These are phyloP conservation scores for Corymbia maculata DNA, from an alignment of 345 rosid species.

Conservation along the genomic window DNA sequence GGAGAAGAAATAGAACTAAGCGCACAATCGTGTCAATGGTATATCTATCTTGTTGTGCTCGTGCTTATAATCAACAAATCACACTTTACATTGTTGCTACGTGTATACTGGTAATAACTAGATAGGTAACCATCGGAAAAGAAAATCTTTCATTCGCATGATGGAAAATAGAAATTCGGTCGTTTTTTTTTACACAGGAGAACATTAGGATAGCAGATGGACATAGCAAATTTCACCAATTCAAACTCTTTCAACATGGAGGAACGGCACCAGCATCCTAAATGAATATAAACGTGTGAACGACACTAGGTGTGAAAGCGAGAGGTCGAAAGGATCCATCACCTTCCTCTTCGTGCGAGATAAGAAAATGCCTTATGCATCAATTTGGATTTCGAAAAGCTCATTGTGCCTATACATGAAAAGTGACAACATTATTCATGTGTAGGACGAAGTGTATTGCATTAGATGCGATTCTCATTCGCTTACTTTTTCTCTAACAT, in stretches of 20 bases:
- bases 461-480: not conserved
- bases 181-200: not conserved
- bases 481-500: not conserved
- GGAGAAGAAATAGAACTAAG: not conserved
- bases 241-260: not conserved
- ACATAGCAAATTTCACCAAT: not conserved
- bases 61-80: too few relatives aligned
- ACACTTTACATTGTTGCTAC: too few relatives aligned
- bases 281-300: not conserved
- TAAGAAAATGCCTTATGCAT: not conserved
- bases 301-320: not conserved
- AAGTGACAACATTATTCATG: not conserved
- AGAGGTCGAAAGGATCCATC: not conserved
- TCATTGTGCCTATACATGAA: not conserved
- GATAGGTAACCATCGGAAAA: too few relatives aligned
- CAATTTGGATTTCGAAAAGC: not conserved
- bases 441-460: not conserved
- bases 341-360: not conserved
- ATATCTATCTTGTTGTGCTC: too few relatives aligned
- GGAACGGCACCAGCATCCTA: not conserved
- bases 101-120: too few relatives aligned
- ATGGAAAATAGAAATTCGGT: not conserved
- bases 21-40: not conserved
- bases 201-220: not conserved
- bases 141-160: not conserved